Percentiles rank a stretch among this genome's conserved stretches.
phyloP scores from a whole-genome alignment of 768 basidiomycete species.

The Dendrothele bispora region DNA sequence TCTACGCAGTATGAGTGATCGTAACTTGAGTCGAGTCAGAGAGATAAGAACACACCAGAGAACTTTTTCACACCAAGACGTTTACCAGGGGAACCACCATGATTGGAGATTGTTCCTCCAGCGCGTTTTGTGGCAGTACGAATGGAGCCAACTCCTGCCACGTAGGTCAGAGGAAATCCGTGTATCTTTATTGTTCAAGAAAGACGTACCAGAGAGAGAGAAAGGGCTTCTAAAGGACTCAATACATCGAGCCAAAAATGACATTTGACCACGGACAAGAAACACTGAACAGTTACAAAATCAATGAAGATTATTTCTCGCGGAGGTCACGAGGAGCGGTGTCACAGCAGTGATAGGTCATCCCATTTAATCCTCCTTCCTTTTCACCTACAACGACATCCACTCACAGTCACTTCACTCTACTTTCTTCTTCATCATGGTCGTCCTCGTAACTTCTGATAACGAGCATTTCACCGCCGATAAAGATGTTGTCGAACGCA shows the following conservation, averaged over 20 bases:
- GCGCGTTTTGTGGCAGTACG: constrained; percentile 96
- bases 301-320: constrained; percentile 22
- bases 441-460: constrained; percentile 91
- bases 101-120: constrained; percentile 91
- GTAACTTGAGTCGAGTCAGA: neutral
- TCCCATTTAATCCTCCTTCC: constrained; percentile 7
- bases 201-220: constrained; percentile 38
- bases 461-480: constrained; percentile 93
- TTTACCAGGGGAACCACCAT: constrained; percentile 90
- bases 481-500: constrained; percentile 92
- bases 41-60: constrained; percentile 59
- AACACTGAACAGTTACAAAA: constrained; percentile 18
- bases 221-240: constrained; percentile 46
- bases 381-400: constrained; percentile 6
- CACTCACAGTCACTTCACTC: constrained; percentile 1
- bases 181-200: neutral
- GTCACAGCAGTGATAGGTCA: neutral
- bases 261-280: constrained; percentile 43
- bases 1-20: constrained; percentile 47
- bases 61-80: constrained; percentile 96
- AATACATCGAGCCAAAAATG: constrained; percentile 48
- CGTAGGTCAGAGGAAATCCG: constrained; percentile 1
- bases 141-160: constrained; percentile 65
- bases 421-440: constrained; percentile 48
- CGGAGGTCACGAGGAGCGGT: constrained; percentile 3